Conservation (phyloP, 331 rosid genomes). For the Telfairia occidentalis region DNA sequence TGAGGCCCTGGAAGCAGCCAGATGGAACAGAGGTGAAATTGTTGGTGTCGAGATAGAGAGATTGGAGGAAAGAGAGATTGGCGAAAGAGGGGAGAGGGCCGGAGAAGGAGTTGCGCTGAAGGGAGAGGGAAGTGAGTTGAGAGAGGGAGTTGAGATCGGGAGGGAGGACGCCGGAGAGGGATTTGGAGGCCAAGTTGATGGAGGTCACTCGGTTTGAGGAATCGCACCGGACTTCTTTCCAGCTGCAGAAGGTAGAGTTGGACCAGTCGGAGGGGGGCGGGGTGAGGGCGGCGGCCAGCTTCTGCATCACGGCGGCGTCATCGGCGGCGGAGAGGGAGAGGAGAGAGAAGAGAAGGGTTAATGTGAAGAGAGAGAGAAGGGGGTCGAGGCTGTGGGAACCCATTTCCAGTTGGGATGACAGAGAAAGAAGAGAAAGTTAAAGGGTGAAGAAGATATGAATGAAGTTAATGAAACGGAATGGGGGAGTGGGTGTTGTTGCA, state of each 20-base stretch:
- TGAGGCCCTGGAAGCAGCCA: constrained; percentile 40
- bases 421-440: constrained; percentile 9
- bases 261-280: constrained; percentile 49
- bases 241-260: constrained; percentile 30
- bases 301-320: constrained; percentile 39
- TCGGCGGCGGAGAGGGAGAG: constrained; percentile 27
- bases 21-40: constrained; percentile 50
- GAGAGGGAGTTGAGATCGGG: constrained; percentile 55
- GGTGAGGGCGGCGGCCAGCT: constrained; percentile 24
- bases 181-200: constrained; percentile 28
- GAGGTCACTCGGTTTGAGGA: constrained; percentile 35
- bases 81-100: constrained; percentile 59
- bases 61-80: constrained; percentile 40
- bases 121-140: constrained; percentile 35
- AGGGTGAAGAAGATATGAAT: neutral
- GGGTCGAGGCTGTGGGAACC: constrained; percentile 30
- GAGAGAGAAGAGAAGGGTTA: constrained; percentile 1
- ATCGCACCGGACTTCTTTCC: constrained; percentile 54
- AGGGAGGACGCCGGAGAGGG: constrained; percentile 59
- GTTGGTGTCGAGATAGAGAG: constrained; percentile 32
- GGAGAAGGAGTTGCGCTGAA: constrained; percentile 40
- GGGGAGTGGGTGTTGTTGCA: neutral
- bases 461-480: neutral
- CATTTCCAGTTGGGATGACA: constrained; percentile 13
- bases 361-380: constrained; percentile 22